Base-by-base conservation (phyloP, 2,329 filamentous ascomycete genomes). In the Periconia sp. region DNA sequence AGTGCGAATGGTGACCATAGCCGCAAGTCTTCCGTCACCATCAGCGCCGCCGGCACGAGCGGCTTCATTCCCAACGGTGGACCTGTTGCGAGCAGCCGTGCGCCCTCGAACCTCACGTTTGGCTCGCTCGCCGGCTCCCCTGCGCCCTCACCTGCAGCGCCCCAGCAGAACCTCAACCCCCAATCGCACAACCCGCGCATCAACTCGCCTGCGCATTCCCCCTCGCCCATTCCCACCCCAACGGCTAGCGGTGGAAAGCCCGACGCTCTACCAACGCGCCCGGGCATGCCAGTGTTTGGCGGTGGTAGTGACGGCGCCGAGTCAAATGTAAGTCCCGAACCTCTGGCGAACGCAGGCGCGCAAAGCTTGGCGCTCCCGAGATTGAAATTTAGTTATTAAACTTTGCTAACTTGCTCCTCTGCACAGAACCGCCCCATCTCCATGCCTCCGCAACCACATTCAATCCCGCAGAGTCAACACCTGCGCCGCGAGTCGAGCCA, bases 1-100 rank as follows among this genome's bases (percentile, higher is more conserved):
- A 81, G 81, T 69, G 82, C 82, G 68, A 94, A 95, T 84, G 80
- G 81, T 64, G 87, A 91, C 65, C 92, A 97, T 79, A 83, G 81
- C 71, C 86, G 91, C 72, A 96, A 96, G 78, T 96, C 87, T 60
- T 97, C 93, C 17, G 89, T 96, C 68, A 96, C 92, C 68, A 96
- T 97, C 80, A 92, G 85, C 74, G 88, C 91, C 64, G 89, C 90
- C 71, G 90, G 89, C 63, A 85, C 90, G 52, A 89, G 83, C 63
- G 87, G 87, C 70, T 90, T 86, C 73, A 84, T 87, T 56, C 82
- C 88, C 64, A 96, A 95, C 81, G 91, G 91, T 65, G 89, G 85
- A 52, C 82, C 83, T 52, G 84, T 85, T 41, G 81, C 80, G 58
- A 82, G 77, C 66, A 76, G 66, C 74, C 75, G 82, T 73, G 77